Base-by-base conservation (phyloP, 1,284 basidiomycete species). In the Amylostereum chailletii region DNA sequence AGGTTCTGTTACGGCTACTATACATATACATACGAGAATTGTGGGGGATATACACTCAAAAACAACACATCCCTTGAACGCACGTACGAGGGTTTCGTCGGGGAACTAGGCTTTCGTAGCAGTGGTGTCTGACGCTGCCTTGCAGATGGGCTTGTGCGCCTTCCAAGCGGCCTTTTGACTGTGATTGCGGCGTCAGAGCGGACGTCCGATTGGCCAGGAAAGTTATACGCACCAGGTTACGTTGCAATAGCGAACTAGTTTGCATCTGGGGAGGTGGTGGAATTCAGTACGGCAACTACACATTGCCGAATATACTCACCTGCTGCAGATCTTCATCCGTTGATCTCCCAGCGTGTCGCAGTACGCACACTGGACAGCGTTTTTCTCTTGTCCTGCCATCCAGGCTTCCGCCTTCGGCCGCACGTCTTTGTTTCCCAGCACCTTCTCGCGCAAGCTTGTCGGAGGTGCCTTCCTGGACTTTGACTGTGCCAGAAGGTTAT, bases 111-210 rank as follows among this genome's bases (percentile, higher is more conserved):
- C 19, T 19, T 19, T 19, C 19, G 19, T 19, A 19, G 19, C 19
- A 19, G 19, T 19, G 19, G 19, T 19, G 19, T 19, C 19, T 19
- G 10, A 31, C 32, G 46, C 50, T 34, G 36, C 33, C 46, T 56
- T 57, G 54, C 60, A 64, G 38, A 58, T 44, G 5, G 50, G 47
- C 40, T 63, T 63, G 53, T 65, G 64, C 2, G 45, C 46, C 1
- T 59, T 57, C 64, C 62, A 64, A 2, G 60, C 62, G 26, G 52
- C 47, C 8, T 47, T 54, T 53, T 65, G 62, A 47, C 62, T 63
- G 34, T 37, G 30, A 31, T 34, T 7, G 7, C 5, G 6, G 11
- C 11, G 11, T 43, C 33, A 45, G 10, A 19, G 19, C 19, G 19
- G 19, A 19, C 19, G 19, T 19, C n/a, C 4, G 11, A 3, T 6